These are phyloP conservation scores for Cytospora piceae DNA, from an alignment of 2,329 filamentous ascomycete genomes.

Conservation along the genomic window DNA sequence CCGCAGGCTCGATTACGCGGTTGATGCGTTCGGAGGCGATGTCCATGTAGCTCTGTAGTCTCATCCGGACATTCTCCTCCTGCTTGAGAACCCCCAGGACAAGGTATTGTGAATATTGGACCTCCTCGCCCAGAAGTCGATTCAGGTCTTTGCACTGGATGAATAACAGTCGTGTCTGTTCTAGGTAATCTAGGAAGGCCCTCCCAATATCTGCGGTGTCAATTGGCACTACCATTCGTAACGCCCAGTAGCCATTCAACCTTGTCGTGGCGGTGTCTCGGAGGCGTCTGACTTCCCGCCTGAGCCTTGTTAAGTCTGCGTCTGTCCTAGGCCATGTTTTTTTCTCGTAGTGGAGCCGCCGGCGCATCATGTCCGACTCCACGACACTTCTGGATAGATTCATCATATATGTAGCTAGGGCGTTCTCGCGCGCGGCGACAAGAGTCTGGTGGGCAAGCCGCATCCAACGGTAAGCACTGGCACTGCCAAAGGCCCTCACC, in stretches of 20 bases:
- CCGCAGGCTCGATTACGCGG: neutral
- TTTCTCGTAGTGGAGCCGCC: slow-evolving; percentile 2
- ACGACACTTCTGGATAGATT: neutral
- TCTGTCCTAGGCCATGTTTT: neutral
- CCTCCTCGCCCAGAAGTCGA: neutral
- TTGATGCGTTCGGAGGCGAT: neutral
- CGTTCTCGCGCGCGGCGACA: neutral
- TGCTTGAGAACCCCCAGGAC: neutral
- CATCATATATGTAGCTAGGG: neutral
- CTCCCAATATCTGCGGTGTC: neutral
- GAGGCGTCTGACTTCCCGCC: neutral
- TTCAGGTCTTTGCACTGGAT: neutral
- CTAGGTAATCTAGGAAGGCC: neutral
- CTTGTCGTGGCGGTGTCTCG: neutral
- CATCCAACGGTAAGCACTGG: neutral
- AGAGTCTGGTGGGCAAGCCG: neutral
- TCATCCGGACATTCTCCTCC: neutral
- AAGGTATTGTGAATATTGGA: neutral
- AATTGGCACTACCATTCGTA: neutral
- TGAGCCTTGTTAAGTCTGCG: neutral
- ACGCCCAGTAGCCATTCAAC: neutral
- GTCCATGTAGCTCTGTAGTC: neutral
- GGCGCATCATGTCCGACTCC: neutral
- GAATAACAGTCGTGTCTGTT: neutral
- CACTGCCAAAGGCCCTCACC: neutral